These are phyloP conservation scores for Hymenoscyphus salicellus DNA, from an alignment of 2,329 filamentous ascomycete species.

Conservation along the genomic window DNA sequence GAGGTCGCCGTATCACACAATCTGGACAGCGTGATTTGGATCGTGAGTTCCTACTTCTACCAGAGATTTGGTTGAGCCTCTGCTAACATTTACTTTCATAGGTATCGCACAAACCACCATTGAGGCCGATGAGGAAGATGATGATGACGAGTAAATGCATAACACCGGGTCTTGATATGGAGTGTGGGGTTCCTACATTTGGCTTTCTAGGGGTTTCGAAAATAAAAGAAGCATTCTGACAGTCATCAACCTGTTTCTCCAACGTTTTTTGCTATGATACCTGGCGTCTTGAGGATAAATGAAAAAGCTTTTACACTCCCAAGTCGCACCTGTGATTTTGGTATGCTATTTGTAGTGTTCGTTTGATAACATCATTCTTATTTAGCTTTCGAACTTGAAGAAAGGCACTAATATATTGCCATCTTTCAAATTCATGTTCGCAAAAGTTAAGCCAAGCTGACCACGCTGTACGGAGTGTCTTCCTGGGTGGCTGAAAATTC, in stretches of 20 bases:
- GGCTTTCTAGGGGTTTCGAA: constrained; percentile 27
- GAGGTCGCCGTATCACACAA: constrained; percentile 97
- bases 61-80: constrained; percentile 14
- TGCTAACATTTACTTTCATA: constrained; percentile 29
- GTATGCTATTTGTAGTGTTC: background rate
- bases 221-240: constrained; percentile 20
- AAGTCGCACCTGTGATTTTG: background rate
- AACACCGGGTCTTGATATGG: constrained; percentile 23
- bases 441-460: too few relatives aligned
- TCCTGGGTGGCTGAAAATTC: too few relatives aligned
- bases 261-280: constrained; percentile 2
- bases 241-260: constrained; percentile 1
- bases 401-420: too few relatives aligned
- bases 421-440: too few relatives aligned
- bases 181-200: constrained; percentile 24
- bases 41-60: constrained; percentile 48
- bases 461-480: too few relatives aligned
- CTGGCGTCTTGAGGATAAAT: constrained; percentile 1
- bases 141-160: constrained; percentile 61
- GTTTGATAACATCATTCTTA: background rate
- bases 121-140: constrained; percentile 69
- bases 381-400: background rate
- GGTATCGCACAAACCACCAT: constrained; percentile 78
- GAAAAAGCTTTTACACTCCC: background rate
- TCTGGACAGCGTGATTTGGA: constrained; percentile 98